phyloP scores from a whole-genome alignment of 306 rosid genomes.

The Cicer arietinum region DNA sequence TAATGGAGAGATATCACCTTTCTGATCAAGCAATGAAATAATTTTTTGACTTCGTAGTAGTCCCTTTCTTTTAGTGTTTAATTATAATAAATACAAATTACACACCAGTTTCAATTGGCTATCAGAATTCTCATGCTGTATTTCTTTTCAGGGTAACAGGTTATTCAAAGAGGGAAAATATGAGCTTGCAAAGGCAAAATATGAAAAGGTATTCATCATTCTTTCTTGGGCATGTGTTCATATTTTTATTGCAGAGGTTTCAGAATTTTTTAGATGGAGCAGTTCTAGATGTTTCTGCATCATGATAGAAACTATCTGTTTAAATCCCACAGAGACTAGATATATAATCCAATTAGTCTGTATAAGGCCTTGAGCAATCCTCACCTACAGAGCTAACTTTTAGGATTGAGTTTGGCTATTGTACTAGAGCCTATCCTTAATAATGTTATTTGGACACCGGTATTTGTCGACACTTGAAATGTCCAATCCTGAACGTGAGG shows the following conservation, averaged over 20 bases:
- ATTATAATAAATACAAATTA: background rate
- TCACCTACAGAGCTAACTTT: background rate
- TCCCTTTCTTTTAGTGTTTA: constrained; percentile 15
- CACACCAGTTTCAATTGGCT: constrained; percentile 1
- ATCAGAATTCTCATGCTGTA: constrained; percentile 39
- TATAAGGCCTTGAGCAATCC: background rate
- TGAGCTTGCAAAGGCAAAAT: constrained; percentile 96
- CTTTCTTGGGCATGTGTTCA: constrained; percentile 12
- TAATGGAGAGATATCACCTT: background rate
- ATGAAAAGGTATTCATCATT: constrained; percentile 77
- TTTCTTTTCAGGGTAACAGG: constrained; percentile 83
- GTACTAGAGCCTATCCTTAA: background rate
- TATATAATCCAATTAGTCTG: background rate
- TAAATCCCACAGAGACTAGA: background rate
- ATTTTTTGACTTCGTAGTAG: background rate
- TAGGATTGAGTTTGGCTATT: background rate
- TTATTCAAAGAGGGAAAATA: constrained; percentile 95
- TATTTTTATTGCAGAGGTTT: constrained; percentile 25
- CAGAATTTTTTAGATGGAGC: constrained; percentile 25
- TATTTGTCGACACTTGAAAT: background rate
- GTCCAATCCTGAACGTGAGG: background rate
- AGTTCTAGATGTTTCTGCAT: constrained; percentile 26
- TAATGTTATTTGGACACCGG: background rate
- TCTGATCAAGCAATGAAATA: background rate
- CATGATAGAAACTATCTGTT: background rate